Evolutionary conservation across 2,329 filamentous ascomycete genomes (phyloP).

Genomic region (Epichloe glyceriae): DNA sequence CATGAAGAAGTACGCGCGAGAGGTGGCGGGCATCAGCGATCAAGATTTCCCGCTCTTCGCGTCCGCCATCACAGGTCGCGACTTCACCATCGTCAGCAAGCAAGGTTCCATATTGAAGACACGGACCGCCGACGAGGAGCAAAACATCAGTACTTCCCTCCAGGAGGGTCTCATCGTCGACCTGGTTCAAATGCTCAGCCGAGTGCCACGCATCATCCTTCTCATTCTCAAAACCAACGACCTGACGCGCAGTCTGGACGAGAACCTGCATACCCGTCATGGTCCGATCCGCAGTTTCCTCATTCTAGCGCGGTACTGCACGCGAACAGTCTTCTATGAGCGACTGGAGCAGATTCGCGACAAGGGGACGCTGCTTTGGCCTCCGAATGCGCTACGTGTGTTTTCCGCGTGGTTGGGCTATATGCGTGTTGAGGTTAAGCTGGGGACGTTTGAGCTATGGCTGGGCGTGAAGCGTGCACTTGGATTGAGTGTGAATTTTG

Average conservation of each 20-base stretch:
- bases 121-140: constrained; percentile 65
- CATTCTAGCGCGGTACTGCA: constrained; percentile 57
- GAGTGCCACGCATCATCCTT: constrained; percentile 83
- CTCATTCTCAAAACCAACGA: constrained; percentile 98
- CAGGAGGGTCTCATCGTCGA: constrained; percentile 82
- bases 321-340: constrained; percentile 52
- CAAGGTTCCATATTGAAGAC: constrained; percentile 42
- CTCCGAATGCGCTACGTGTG: constrained; percentile 40
- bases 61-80: constrained; percentile 87
- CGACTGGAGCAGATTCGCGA: constrained; percentile 43
- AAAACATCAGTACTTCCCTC: constrained; percentile 70
- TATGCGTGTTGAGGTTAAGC: constrained; percentile 47
- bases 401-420: constrained; percentile 45
- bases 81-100: constrained; percentile 63
- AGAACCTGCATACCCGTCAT: constrained; percentile 66
- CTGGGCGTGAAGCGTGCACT: constrained; percentile 38
- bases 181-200: constrained; percentile 73
- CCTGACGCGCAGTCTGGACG: constrained; percentile 82
- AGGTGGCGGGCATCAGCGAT: constrained; percentile 80
- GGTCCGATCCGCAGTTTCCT: constrained; percentile 53
- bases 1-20: constrained; percentile 81
- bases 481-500: constrained; percentile 19
- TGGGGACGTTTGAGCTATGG: constrained; percentile 52
- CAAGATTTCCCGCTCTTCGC: constrained; percentile 92
- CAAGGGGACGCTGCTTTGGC: constrained; percentile 44